These are phyloP conservation scores for Dissoconium aciculare DNA, from an alignment of 2,329 filamentous ascomycete genomes.

Conservation along the genomic window DNA sequence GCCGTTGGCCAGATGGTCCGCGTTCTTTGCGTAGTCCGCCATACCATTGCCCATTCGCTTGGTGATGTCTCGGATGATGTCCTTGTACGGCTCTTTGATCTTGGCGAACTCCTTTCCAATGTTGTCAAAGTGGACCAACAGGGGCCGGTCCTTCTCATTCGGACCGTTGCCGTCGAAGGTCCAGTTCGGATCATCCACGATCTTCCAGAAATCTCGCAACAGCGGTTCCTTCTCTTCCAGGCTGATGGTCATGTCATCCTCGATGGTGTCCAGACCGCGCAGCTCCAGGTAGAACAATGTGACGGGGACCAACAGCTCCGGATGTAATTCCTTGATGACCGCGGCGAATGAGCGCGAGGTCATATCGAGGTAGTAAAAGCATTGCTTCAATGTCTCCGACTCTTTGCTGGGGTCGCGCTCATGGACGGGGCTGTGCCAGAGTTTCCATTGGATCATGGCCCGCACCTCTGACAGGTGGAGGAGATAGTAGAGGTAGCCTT, in stretches of 20 bases:
- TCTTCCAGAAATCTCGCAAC: conserved; percentile 64
- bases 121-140: conserved; percentile 82
- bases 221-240: conserved; percentile 71
- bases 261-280: conserved; percentile 90
- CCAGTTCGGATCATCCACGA: conserved; percentile 76
- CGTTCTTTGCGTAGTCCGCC: conserved; percentile 84
- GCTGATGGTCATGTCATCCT: conserved; percentile 92
- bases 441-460: conserved; percentile 41
- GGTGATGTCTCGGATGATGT: conserved; percentile 84
- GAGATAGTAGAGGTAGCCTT: conserved; percentile 21
- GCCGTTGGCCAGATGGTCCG: conserved; percentile 56
- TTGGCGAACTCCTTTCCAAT: conserved; percentile 77
- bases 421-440: conserved; percentile 93
- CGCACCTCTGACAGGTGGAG: conserved; percentile 24
- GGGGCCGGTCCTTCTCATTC: conserved; percentile 83
- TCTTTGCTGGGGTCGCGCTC: conserved; percentile 64
- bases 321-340: conserved; percentile 91
- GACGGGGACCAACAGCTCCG: conserved; percentile 79
- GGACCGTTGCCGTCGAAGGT: conserved; percentile 73
- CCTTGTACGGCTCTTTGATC: conserved; percentile 68
- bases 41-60: conserved; percentile 95
- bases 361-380: conserved; percentile 71
- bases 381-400: conserved; percentile 56
- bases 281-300: conserved; percentile 86
- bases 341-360: conserved; percentile 87